phyloP scores from a whole-genome alignment of 257 asterid species.

The Nicotiana otophora region DNA sequence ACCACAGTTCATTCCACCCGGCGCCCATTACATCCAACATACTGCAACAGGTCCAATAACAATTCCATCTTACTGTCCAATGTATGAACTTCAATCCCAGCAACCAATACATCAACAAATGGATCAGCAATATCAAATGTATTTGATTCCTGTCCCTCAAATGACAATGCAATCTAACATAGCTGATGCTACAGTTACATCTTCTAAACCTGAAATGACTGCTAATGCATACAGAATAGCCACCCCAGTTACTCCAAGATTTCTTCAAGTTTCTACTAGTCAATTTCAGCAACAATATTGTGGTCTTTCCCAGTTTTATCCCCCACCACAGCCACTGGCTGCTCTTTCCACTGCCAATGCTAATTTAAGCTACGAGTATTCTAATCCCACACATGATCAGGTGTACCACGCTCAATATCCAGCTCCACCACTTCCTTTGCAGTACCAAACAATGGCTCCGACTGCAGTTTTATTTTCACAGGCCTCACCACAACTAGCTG shows the following conservation, averaged over 20 bases:
- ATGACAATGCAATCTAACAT: conserved; percentile 15
- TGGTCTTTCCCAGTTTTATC: conserved; percentile 34
- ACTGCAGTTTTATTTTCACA: conserved; percentile 46
- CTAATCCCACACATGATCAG: conserved; percentile 42
- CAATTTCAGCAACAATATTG: conserved; percentile 49
- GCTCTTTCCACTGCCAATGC: conserved; percentile 11
- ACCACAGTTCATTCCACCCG: conserved; percentile 30
- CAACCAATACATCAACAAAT: conserved; percentile 33
- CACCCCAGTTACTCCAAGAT: conserved; percentile 10
- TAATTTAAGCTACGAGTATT: conserved; percentile 39
- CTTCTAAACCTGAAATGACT: too few species aligned
- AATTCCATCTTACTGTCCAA: conserved; percentile 42
- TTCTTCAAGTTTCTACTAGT: conserved; percentile 40
- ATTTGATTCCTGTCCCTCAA: conserved; percentile 33
- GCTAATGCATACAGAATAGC: too few species aligned
- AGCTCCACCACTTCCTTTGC: conserved; percentile 33
- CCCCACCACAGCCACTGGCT: conserved; percentile 20
- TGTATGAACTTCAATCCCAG: conserved; percentile 34
- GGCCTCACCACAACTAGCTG: conserved; percentile 24
- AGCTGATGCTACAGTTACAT: conserved; percentile 18
- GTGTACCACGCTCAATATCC: conserved; percentile 37
- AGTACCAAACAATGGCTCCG: conserved; percentile 51
- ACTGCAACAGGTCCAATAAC: conserved; percentile 24
- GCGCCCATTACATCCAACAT: conserved; percentile 46
- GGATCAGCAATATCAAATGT: conserved; percentile 43